These are phyloP conservation scores for Pseudogymnoascus sp. DNA, from an alignment of 2,329 filamentous ascomycete genomes.

Conservation along the genomic window DNA sequence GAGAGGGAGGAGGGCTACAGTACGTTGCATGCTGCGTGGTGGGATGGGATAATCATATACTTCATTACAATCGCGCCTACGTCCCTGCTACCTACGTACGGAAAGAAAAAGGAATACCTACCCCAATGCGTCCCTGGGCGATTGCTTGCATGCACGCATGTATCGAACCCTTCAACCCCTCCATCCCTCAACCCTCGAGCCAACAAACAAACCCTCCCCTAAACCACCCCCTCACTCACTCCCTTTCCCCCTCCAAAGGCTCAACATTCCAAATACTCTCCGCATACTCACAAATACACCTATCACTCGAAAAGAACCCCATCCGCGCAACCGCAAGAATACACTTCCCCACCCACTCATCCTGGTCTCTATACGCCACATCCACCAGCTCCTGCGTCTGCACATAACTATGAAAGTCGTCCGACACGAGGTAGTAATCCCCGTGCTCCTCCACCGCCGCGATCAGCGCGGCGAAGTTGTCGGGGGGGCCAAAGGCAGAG, in stretches of 20 bases:
- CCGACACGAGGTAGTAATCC: slow-evolving; percentile 95
- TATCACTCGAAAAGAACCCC: slow-evolving; percentile 95
- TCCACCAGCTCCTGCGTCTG: slow-evolving; percentile 88
- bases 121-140: neutral
- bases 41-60: too few relatives aligned
- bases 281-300: slow-evolving; percentile 95
- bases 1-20: too few relatives aligned
- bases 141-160: too few relatives aligned
- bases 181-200: too few relatives aligned
- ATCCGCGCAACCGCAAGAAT: slow-evolving; percentile 85
- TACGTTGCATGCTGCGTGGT: too few relatives aligned
- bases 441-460: slow-evolving; percentile 84
- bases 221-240: neutral
- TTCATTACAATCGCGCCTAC: too few relatives aligned
- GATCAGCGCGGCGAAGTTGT: slow-evolving; percentile 74
- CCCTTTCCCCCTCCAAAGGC: slow-evolving; percentile 39
- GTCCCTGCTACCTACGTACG: too few relatives aligned
- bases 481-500: slow-evolving; percentile 71
- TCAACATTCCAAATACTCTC: slow-evolving; percentile 97
- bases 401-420: slow-evolving; percentile 93
- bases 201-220: too few relatives aligned
- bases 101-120: neutral
- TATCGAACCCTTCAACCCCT: too few relatives aligned
- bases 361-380: slow-evolving; percentile 82
- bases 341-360: slow-evolving; percentile 84